A percentile compares a stretch with the other conserved stretches of the same genome.
These are phyloP conservation scores for Colletotrichum zoysiae DNA, from an alignment of 2,329 filamentous ascomycete species.

Conservation along the genomic window DNA sequence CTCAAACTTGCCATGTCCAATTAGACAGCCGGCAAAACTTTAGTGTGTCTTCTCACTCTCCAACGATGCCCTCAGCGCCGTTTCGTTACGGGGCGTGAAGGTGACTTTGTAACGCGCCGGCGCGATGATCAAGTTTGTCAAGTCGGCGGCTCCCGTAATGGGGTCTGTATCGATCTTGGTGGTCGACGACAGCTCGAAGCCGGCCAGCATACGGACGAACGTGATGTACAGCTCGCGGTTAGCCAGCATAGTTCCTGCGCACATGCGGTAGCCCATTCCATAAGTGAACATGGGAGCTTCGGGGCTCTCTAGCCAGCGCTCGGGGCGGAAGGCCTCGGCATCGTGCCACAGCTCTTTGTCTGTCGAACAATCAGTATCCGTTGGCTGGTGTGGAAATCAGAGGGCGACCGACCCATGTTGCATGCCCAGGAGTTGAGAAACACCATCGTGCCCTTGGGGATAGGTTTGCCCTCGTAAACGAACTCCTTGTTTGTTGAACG, in stretches of 20 bases:
- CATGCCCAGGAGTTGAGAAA: slow-evolving; percentile 51
- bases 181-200: slow-evolving; percentile 59
- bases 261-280: slow-evolving; percentile 67
- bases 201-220: slow-evolving; percentile 63
- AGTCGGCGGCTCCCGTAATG: slow-evolving; percentile 30
- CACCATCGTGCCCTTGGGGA: slow-evolving; percentile 65
- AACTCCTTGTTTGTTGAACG: slow-evolving; percentile 56
- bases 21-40: neutral
- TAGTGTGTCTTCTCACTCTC: neutral
- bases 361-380: slow-evolving; percentile 20
- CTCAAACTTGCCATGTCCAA: too few species aligned
- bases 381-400: slow-evolving; percentile 65
- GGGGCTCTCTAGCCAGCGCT: slow-evolving; percentile 55
- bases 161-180: slow-evolving; percentile 33
- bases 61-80: slow-evolving; percentile 17
- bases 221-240: slow-evolving; percentile 67
- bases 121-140: slow-evolving; percentile 33
- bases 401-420: slow-evolving; percentile 45
- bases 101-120: slow-evolving; percentile 15
- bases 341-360: slow-evolving; percentile 74
- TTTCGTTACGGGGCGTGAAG: slow-evolving; percentile 29
- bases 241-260: slow-evolving; percentile 65
- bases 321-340: slow-evolving; percentile 70
- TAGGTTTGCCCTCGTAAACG: slow-evolving; percentile 43
- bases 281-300: slow-evolving; percentile 65